Base-by-base conservation (phyloP, 139 green algal genomes). In the Picochlorum sp. region DNA sequence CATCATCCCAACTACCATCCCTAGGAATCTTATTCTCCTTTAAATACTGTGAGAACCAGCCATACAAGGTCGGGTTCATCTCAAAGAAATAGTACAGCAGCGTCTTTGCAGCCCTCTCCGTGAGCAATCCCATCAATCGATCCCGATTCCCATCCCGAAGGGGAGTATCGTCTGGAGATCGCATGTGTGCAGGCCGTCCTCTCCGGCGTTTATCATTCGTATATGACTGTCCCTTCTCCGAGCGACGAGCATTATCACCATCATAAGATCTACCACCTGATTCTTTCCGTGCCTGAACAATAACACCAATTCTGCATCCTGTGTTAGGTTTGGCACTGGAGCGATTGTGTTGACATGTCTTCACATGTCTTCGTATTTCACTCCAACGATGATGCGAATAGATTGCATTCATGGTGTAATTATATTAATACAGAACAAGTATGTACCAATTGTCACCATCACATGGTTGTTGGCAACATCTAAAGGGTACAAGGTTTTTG, bases 81-180 rank as follows among this genome's bases (percentile, higher is more conserved):
- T 82, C 74, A 23, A 68, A 72, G 9, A 90, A 67, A 64, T 96
- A 96, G 34, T 86, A 81, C 9, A 80, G 63, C 45, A 96, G 65
- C 1, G 88, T 95, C 45, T 77, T 80, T 15, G 79, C 72, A 18
- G 88, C 87, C 77, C 86, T 70, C 18, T 88, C 78, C 4, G 87
- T 94, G 1, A 94, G 68, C 30, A 94, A 68, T 1, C 87, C 86
- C 41, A 94, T 81, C 4, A 94, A 52, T 3, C 85, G 57, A 61
- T 95, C 87, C 0, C 85, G 49, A 77, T 94, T 95, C 28, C 81
- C 87, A 41, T 92, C 87, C 14, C 86, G 77, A 34, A 94, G 69
- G 7, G 86, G 86, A 4, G 72, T 81, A 73, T 93, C 86, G 41
- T 86, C 73, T 56, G 60, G 60, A 23, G 60, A 66, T 6, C 60